Base-by-base conservation (phyloP, 108 stramenopile genomes). In the Aurantiochytrium sp. region DNA sequence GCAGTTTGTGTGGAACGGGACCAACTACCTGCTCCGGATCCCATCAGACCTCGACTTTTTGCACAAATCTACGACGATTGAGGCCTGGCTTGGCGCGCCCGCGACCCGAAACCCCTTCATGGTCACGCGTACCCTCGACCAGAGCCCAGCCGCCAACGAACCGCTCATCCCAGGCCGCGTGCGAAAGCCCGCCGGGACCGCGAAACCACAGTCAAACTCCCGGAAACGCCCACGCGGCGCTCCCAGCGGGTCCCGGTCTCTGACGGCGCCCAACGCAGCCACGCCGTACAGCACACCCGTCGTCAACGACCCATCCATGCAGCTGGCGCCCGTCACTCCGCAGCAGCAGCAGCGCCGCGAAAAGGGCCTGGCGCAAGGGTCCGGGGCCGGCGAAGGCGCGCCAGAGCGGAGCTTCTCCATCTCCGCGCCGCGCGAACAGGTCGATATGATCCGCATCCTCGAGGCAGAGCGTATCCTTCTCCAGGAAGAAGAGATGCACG, bases 11-110 rank as follows among this genome's bases (percentile, higher is more conserved):
- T 92, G 91, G 91, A 88, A 91, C n/a, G 89, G 89, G 1, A 55
- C 68, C 0, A 92, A 92, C 36, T 92, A 92, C 39, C 85, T 92
- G 4, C 90, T 92, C 36, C 90, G 91, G 55, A 90, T 92, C 48
- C 87, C 90, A 12, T 85, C 85, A 2, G 91, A 92, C 37, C 52
- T 92, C 34, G 90, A 92, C 54, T 92, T 90, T 34, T 24, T 81
- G 1, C 24, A 41, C 6, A 81, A 81, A 3, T 30, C 19, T 24
- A 36, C 54, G 54, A 68, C 86, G 3, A 19, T 92, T 19, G 37
- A 34, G 21, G 52, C 68, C n/a, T 92, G 91, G 91, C 86, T 91
- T 19, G 88, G 88, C 39, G 88, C 91, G 52, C 17, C 32, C 30
- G 15, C 91, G 52, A 27, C 32, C 45, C 87, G 91, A 39, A 92